Evolutionary conservation across 2,329 filamentous ascomycete species (phyloP), one percentile per base, ranked within the genome.

Genomic region (Venturia oleaginea): DNA sequence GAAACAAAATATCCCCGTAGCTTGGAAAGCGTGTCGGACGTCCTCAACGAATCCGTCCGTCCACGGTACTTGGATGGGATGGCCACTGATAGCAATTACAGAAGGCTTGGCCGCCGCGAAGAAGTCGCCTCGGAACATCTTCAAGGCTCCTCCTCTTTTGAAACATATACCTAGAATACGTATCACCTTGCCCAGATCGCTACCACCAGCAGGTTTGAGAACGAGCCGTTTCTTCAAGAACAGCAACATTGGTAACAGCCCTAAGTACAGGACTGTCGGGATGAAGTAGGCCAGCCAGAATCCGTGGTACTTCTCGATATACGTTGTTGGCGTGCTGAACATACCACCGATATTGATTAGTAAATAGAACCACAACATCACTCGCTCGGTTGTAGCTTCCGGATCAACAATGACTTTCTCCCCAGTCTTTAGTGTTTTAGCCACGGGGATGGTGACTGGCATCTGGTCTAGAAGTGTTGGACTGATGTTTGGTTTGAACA

Each of bases 321-420:
- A 80, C 0, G 73, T 71, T 3, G 76, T 76, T 11, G 76, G 72
- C n/a, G 78, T 66, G 64, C 69, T 69, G 64, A 69, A 72, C 64
- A 76, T 72, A 13, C 72, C 73, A 32, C 75, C 75, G 0, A 76
- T 65, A 62, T 70, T 70, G 59, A 69, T 59, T 8, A 70, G 61
- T 0, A 68, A 67, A 48, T 77, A 77, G 65, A 76, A 77, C 27
- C 73, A 67, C 0, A 76, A 67, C 70, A 73, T 72, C 7, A 72
- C 70, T 7, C 75, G 70, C 30, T 72, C 74, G 2, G 77, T 71
- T 0, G 79, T 81, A 1, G 73, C 71, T 66, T 79, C 78, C 0
- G 79, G 79, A 60, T 81, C 79, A 19, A 81, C 76, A 38, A 81
- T 76, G 40, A 79, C 77, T 64, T 73, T 75, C 67, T 81, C 79